These are phyloP conservation scores for Akanthomyces lecanii DNA, from an alignment of 2,329 filamentous ascomycete genomes.

Conservation along the genomic window DNA sequence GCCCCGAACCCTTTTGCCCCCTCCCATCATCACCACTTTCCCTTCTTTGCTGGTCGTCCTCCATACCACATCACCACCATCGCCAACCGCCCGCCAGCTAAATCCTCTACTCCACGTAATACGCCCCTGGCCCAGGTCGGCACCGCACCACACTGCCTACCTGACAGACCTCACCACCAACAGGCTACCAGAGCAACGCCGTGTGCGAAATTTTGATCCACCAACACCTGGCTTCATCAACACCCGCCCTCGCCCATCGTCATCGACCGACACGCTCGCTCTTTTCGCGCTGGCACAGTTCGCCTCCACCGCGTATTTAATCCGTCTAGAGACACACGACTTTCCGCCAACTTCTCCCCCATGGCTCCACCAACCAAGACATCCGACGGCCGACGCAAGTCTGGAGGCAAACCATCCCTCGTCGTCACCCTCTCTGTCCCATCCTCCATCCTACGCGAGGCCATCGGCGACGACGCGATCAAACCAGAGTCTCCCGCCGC, in stretches of 20 bases:
- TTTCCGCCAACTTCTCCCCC: constrained; percentile 11
- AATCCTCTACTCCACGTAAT: constrained; percentile 17
- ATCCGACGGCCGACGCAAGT: constrained; percentile 35
- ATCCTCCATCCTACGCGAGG: constrained; percentile 46
- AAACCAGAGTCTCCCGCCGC: constrained; percentile 43
- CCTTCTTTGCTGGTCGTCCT: constrained; percentile 16
- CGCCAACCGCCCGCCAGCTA: constrained; percentile 14
- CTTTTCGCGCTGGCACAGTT: neutral
- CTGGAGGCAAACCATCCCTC: constrained; percentile 32
- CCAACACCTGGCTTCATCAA: neutral
- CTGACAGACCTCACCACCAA: constrained; percentile 2
- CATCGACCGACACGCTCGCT: neutral
- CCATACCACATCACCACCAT: constrained; percentile 20
- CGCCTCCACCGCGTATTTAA: neutral
- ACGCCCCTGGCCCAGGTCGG: constrained; percentile 15
- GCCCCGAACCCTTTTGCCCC: constrained; percentile 18
- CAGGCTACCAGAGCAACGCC: constrained; percentile 15
- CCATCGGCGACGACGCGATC: constrained; percentile 38
- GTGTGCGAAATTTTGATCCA: constrained; percentile 10
- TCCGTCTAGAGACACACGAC: neutral
- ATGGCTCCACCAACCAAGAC: constrained; percentile 35
- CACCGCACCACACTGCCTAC: constrained; percentile 13
- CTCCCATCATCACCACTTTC: constrained; percentile 17
- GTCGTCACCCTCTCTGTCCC: constrained; percentile 52
- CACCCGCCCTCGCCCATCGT: neutral